These are phyloP conservation scores for Lodderomyces metapsilosis DNA, from an alignment of 1,139 yeast genomes.

Conservation along the genomic window DNA sequence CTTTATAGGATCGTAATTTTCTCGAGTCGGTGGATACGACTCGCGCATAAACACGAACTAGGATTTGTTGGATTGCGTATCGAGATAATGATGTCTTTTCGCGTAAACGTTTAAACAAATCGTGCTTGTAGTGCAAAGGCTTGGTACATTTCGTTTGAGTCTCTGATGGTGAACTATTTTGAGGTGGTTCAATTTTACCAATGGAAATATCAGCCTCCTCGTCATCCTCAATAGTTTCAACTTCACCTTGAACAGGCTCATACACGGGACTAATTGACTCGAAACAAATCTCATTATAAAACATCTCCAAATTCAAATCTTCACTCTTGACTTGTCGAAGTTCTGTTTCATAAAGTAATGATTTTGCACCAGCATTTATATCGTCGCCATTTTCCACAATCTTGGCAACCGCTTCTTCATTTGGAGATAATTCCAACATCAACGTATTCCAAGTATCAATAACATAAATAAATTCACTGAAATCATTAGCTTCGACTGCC, in stretches of 20 bases:
- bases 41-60: conserved; percentile 72
- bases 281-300: conserved; percentile 24
- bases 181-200: conserved; percentile 4
- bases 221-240: conserved; percentile 5
- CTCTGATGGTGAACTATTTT: conserved; percentile 8
- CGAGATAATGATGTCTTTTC: conserved; percentile 48
- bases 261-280: conserved; percentile 16
- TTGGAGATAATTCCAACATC: conserved; percentile 39
- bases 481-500: conserved; percentile 34
- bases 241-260: conserved; percentile 7
- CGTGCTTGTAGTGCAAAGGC: conserved; percentile 16
- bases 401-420: conserved; percentile 10
- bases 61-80: conserved; percentile 61
- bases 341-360: conserved; percentile 21
- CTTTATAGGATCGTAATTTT: conserved; percentile 68
- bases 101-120: conserved; percentile 32
- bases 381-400: conserved; percentile 19
- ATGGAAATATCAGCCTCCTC: conserved; percentile 2
- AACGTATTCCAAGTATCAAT: conserved; percentile 45
- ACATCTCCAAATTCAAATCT: conserved; percentile 25
- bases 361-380: conserved; percentile 32
- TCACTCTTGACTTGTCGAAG: conserved; percentile 16
- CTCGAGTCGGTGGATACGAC: conserved; percentile 74
- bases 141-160: background rate
- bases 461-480: conserved; percentile 32